Base-by-base conservation (phyloP, 2,329 filamentous ascomycete genomes). In the Fusarium protoensiforme region DNA sequence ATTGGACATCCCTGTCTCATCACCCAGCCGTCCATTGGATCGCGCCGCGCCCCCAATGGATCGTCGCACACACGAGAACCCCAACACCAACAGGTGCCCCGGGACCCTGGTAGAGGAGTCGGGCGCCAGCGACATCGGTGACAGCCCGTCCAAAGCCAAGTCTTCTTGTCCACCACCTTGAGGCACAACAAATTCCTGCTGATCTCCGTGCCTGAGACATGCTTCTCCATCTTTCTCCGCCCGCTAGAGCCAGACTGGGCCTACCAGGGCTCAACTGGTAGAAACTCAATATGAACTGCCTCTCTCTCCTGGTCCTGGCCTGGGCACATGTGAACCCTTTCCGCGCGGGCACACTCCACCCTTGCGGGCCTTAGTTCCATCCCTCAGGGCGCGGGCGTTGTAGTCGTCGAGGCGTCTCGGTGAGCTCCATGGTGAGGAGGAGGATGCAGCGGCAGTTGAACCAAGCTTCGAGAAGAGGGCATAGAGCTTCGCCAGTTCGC, bases 111-210 rank as follows among this genome's bases (percentile, higher is more conserved):
- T 74, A 73, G 68, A 65, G 71, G 68, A 66, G 71, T 72, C 54
- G 71, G 71, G 71, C 75, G 75, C 73, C 75, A 76, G 75, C 69
- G 73, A 73, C 67, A 69, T 76, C 65, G 71, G 73, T 59, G 33
- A 56, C 67, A 61, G 46, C 36, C 69, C 69, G 57, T 63, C 65
- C 68, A 75, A 75, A 74, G 75, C 75, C 75, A 77, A 68, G 68
- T 77, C 71, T 71, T 71, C 65, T 73, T 71, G 39, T 74, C 64
- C 33, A 65, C 71, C 67, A 48, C 71, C 71, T 74, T 66, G 33
- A 71, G 72, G 51, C 31, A 35, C 51, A 54, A 35, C 31, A 54
- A 51, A 54, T 54, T 54, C 31, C 51, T 54, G 51, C 60, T 64
- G 71, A 73, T 74, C 71, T 69, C 58, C 58, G 61, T 73, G 71